These are phyloP conservation scores for Podospora pseudopauciseta DNA, from an alignment of 495 filamentous ascomycete genomes.

Conservation along the genomic window DNA sequence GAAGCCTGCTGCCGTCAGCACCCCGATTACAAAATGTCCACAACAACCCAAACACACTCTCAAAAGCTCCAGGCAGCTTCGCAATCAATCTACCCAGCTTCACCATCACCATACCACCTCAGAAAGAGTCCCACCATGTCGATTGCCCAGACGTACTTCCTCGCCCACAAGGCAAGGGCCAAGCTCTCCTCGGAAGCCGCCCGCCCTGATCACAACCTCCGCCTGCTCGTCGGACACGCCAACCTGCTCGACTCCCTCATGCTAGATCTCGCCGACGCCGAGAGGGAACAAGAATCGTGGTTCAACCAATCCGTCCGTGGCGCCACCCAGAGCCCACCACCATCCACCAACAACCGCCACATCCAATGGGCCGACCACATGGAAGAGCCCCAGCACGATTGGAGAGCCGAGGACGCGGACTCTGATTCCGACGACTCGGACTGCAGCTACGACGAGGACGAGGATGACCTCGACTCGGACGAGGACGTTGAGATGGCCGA, in stretches of 20 bases:
- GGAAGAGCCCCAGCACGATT: slow-evolving; percentile 69
- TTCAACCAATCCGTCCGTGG: slow-evolving; percentile 92
- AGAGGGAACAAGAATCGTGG: slow-evolving; percentile 94
- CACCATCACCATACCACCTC: slow-evolving; percentile 32
- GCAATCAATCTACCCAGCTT: slow-evolving; percentile 20
- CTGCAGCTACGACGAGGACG: slow-evolving; percentile 31
- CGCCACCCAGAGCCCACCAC: slow-evolving; percentile 52
- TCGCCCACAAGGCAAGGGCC: slow-evolving; percentile 89
- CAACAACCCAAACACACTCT: slow-evolving; percentile 21
- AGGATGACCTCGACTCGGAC: slow-evolving; percentile 30
- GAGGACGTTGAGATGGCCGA: slow-evolving; percentile 54
- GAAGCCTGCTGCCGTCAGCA: slow-evolving; percentile 15
- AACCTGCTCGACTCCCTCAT: slow-evolving; percentile 96
- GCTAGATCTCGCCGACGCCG: slow-evolving; percentile 91
- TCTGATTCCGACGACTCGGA: slow-evolving; percentile 39
- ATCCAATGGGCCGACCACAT: slow-evolving; percentile 83
- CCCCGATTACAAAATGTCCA: slow-evolving; percentile 20
- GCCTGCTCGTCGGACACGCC: slow-evolving; percentile 91
- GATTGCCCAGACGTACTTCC: slow-evolving; percentile 95
- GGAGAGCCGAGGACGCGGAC: slow-evolving; percentile 63
- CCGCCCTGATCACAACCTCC: slow-evolving; percentile 86
- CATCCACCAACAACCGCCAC: slow-evolving; percentile 52
- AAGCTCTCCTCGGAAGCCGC: slow-evolving; percentile 93
- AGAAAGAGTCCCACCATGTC: slow-evolving; percentile 68
- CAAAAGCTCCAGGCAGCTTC: slow-evolving; percentile 19